These are phyloP conservation scores for Alnus glutinosa DNA, from an alignment of 306 rosid genomes.

Conservation along the genomic window DNA sequence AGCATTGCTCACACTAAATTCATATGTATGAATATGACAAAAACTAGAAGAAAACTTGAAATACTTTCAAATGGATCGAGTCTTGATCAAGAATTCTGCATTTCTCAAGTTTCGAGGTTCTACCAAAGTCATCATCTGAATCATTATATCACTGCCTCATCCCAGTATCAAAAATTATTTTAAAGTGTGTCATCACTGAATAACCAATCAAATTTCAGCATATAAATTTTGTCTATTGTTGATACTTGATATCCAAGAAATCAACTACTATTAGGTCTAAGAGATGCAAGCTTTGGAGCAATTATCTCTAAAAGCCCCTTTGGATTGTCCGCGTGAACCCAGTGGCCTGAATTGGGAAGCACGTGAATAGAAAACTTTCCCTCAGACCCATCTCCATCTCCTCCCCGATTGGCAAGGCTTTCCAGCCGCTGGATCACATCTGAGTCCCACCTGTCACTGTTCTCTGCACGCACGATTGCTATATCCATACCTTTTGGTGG, in stretches of 20 bases:
- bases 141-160: slow-evolving; percentile 4
- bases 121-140: background rate
- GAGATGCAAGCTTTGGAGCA: slow-evolving; percentile 67
- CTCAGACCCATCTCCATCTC: slow-evolving; percentile 40
- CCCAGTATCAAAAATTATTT: background rate
- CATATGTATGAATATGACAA: background rate
- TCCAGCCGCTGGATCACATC: slow-evolving; percentile 53
- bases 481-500: slow-evolving; percentile 76
- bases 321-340: slow-evolving; percentile 97
- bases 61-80: background rate
- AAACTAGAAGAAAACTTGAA: background rate
- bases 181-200: background rate
- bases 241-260: slow-evolving; percentile 9
- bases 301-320: slow-evolving; percentile 80
- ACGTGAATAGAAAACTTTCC: slow-evolving; percentile 62
- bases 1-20: background rate
- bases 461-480: slow-evolving; percentile 74
- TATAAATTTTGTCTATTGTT: background rate
- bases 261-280: slow-evolving; percentile 31
- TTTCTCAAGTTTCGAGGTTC: background rate
- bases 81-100: background rate
- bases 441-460: slow-evolving; percentile 81
- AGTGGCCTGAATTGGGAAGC: slow-evolving; percentile 90
- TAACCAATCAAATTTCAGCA: slow-evolving; percentile 15
- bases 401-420: slow-evolving; percentile 44